Base-by-base conservation (phyloP, 768 basidiomycete genomes). In the Boletellus ananas region DNA sequence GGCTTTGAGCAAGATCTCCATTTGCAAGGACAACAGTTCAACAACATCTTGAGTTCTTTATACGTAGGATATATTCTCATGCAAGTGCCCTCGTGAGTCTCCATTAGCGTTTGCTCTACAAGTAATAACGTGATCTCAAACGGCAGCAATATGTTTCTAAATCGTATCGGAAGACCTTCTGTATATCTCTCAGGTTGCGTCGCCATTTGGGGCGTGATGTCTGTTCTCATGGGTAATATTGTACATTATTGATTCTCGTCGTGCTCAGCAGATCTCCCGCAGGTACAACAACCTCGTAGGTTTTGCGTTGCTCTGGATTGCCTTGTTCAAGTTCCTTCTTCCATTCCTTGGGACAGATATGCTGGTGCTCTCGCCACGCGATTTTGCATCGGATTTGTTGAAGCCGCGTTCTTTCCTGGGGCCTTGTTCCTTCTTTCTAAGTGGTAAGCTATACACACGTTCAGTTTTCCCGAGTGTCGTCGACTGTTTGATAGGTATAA, bases 301-400 rank as follows among this genome's bases (percentile, higher is more conserved):
- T 52, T 12, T 13, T 37, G 23, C 23, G 34, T 31, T 45, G 41
- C 8, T 23, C 7, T 38, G 6, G 2, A 33, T 36, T 49, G 6
- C 39, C 9, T 20, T 31, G 16, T 41, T 50, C 52, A 33, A 58
- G 18, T 8, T 25, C 3, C 49, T 44, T 18, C 25, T 4, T 50
- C 41, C n/a, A 29, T n/a, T 34, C 4, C 23, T 25, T 25, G 23
- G 20, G 27, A 27, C 63, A 83, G 81, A 63, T 94, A 84, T 55
- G 63, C 72, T n/a, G 78, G 81, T 18, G 85, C 78, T 7, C 73
- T 89, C 11, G 65, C 81, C 12, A 83, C 83, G 0, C 77, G 90
- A 18, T 91, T 92, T 68, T 79, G 86, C 63, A 74, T 92, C 31
- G 91, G 90, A 34, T 84, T 85, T 54, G 74, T 80, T n/a, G 81